Evolutionary conservation across 169 alveolate genomes (phyloP), one percentile per base, ranked within the genome.

Genomic region (Theileria parva): DNA sequence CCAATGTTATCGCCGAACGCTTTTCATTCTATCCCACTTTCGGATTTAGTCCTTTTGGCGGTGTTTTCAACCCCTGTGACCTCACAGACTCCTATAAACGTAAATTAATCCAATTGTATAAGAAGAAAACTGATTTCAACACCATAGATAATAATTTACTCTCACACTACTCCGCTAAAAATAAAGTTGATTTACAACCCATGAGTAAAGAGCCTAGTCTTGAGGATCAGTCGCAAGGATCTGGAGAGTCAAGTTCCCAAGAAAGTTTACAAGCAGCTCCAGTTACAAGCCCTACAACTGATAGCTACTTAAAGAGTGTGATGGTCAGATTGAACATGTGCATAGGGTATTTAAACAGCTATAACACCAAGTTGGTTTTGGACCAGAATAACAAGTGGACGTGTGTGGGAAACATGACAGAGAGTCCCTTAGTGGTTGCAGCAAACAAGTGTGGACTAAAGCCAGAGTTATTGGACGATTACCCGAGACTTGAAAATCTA

Each of bases 1-100:
- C 66, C 11, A 13, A 57, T n/a, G 80, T 37, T 23, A 28, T 67
- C 59, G 79, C 93, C 30, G 86, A 80, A 57, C 75, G 87, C 11
- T 88, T 81, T 59, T 78, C 88, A 12, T 90, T 92, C 80, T 92
- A 93, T 75, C 96, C 97, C 23, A 95, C 96, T n/a, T 88, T 91
- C 64, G 97, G 97, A 34, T 93, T 89, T 72, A 93, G 92, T 67
- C 97, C 98, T 15, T 59, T 78, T 67, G 97, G 97, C 25, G 98
- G 98, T 11, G 57, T 95, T 25, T 95, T 95, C 84, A 85, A 81
- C 23, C 61, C 84, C 7, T 76, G 79, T 27, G 77, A 90, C 11
- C 92, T 94, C 17, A 88, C 53, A 13, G 53, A 44, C 17, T 44
- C 53, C 12, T 44, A 44, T 44, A 44, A 44, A 44, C 53, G 53